These are phyloP conservation scores for Pseudoneurospora amorphoporcata DNA, from an alignment of 495 filamentous ascomycete genomes.

Conservation along the genomic window DNA sequence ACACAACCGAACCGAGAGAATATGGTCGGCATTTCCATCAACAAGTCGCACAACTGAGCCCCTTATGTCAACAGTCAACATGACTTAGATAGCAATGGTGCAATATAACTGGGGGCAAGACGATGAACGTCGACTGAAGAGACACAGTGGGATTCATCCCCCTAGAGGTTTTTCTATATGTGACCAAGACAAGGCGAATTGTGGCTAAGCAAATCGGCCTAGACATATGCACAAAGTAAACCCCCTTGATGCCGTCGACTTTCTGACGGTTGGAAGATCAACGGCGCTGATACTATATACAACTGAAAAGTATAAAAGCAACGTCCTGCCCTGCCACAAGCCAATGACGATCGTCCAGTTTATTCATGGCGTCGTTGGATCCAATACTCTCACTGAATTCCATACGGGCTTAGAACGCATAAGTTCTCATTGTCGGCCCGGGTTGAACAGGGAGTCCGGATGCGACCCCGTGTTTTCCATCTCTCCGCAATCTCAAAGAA, in stretches of 20 bases:
- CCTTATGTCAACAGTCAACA: neutral
- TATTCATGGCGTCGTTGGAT: neutral
- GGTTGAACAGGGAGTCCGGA: neutral
- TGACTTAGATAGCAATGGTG: neutral
- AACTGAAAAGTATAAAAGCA: neutral
- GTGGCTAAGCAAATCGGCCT: neutral
- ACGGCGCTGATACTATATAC: neutral
- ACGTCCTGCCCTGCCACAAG: neutral
- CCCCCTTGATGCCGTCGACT: neutral
- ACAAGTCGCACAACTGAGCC: neutral
- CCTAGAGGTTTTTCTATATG: neutral
- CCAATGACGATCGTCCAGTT: neutral
- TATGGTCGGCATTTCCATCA: neutral
- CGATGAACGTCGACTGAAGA: neutral
- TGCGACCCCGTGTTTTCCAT: neutral
- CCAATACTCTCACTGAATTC: neutral
- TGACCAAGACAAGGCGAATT: neutral
- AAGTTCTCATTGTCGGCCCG: neutral
- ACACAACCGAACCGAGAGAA: neutral
- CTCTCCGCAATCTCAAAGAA: neutral
- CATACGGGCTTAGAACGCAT: neutral
- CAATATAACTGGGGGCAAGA: neutral
- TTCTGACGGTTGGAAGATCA: neutral
- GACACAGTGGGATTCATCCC: neutral
- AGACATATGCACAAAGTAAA: neutral